Percentiles rank a stretch among this genome's conserved stretches.
Evolutionary conservation across 2,329 filamentous ascomycete genomes (phyloP).

Genomic region (Grosmannia clavigera): DNA sequence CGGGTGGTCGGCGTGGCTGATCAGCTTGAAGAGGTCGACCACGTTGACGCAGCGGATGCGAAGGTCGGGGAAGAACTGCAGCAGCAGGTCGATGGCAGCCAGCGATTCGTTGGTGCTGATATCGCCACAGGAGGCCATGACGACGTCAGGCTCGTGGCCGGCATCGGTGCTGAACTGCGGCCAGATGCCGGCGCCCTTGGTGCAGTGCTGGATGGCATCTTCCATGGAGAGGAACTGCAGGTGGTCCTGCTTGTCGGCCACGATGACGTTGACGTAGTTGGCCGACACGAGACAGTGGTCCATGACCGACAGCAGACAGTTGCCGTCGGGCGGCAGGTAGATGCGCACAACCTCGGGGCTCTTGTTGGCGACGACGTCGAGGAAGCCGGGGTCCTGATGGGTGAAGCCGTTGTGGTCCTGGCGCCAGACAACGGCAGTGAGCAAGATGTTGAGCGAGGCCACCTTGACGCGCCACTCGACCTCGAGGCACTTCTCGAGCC

Average conservation of each 20-base stretch:
- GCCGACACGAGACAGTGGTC: conserved; percentile 60
- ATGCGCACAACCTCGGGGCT: conserved; percentile 69
- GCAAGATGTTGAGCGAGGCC: conserved; percentile 65
- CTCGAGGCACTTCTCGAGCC: conserved; percentile 72
- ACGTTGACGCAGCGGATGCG: conserved; percentile 72
- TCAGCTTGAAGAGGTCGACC: conserved; percentile 70
- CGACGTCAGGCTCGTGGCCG: conserved; percentile 55
- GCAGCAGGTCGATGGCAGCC: conserved; percentile 60
- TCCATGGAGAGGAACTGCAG: conserved; percentile 66
- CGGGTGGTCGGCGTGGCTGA: conserved; percentile 55
- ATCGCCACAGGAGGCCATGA: conserved; percentile 68
- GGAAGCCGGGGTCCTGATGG: conserved; percentile 62
- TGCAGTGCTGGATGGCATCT: conserved; percentile 61
- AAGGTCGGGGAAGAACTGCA: conserved; percentile 57
- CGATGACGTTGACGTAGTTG: conserved; percentile 74
- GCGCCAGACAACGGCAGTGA: conserved; percentile 68
- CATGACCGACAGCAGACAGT: conserved; percentile 63
- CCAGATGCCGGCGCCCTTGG: conserved; percentile 70
- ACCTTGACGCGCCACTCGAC: conserved; percentile 65
- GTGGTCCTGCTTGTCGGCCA: conserved; percentile 70
- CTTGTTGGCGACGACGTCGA: conserved; percentile 70
- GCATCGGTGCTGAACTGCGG: conserved; percentile 61
- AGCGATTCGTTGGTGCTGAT: conserved; percentile 62
- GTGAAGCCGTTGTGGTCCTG: conserved; percentile 80
- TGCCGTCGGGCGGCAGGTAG: conserved; percentile 69